Base-by-base conservation (phyloP, 352 stramenopile genomes). In the Pythium graminicola region DNA sequence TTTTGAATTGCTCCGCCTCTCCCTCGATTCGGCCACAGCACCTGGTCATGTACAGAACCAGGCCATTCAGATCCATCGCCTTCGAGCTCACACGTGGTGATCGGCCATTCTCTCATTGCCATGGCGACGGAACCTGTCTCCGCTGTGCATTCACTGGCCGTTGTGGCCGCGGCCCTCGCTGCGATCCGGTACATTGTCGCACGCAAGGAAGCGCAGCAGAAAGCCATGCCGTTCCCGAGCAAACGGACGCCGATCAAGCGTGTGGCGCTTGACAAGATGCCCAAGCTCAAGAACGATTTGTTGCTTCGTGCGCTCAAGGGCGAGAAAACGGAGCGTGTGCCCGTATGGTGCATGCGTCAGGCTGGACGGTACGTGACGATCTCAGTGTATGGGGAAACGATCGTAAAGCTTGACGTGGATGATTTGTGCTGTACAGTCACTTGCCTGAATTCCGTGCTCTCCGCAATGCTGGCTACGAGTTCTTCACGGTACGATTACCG, bases 301-400 rank as follows among this genome's bases (percentile, higher is more conserved):
- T 63, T 97, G 40, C 56, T 97, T 31, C 84, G 86, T 26, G 88
- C 87, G 44, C 77, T 94, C 28, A 73, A 71, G 48, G 86, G 89
- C 52, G 77, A 97, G 54, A 76, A 72, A 45, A 95, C 88, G 9
- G 88, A 97, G 70, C 81, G 85, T 23, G 85, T 93, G 41, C 96
- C 96, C 11, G 85, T 98, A 51, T 99, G 96, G 96, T 89, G 97
- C 52, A 98, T 99, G 76, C 93, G 96, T 42, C 96, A 99, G 68
- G 96, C 96, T 22, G 96, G 96, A 60, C 79, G 96, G 65, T 96
- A 20, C 19, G 40, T 3, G 23, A 89, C 49, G 95, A 33, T 54
- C n/a, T n/a, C n/a, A n/a, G n/a, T n/a, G n/a, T n/a, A n/a, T n/a
- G n/a, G n/a, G n/a, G n/a, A n/a, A n/a, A n/a, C n/a, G n/a, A n/a